phyloP scores from a whole-genome alignment of 345 rosid species.

The Aegle marmelos region DNA sequence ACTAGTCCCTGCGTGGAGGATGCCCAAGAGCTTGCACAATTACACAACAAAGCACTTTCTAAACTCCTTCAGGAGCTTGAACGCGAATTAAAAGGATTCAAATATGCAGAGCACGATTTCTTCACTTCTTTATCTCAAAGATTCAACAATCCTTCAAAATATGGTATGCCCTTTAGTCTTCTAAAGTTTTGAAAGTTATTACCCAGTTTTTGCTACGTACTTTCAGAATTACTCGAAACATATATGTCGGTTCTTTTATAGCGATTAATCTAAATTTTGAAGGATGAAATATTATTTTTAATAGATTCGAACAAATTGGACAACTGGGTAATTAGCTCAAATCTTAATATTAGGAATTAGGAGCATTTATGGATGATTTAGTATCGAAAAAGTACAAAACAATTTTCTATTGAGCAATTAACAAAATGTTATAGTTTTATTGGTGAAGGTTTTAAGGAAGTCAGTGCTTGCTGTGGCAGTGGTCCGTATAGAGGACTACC shows the following conservation, averaged over 20 bases:
- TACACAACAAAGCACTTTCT: conserved; percentile 3
- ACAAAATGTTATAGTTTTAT: background rate
- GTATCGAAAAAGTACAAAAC: background rate
- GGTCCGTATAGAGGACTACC: conserved; percentile 1
- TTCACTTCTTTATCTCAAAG: background rate
- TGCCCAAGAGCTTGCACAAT: background rate
- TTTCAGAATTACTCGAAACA: background rate
- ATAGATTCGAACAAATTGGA: background rate
- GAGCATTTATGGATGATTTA: background rate
- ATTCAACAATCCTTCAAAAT: conserved; percentile 18
- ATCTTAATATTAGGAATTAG: background rate
- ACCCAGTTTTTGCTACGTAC: background rate
- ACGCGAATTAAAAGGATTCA: conserved; percentile 7
- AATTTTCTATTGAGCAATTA: background rate
- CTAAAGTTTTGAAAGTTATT: too few species aligned
- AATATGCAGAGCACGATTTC: conserved; percentile 1
- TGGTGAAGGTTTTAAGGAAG: background rate
- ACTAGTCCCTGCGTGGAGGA: background rate
- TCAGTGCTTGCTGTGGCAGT: background rate
- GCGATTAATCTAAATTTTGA: too few species aligned
- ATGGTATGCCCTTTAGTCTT: background rate
- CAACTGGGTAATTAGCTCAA: background rate
- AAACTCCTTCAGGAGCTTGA: background rate
- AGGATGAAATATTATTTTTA: too few species aligned
- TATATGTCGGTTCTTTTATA: too few species aligned